Evolutionary conservation across 2,329 filamentous ascomycete genomes (phyloP), one percentile per base, ranked within the genome.

Genomic region (Blastomyces gilchristii): DNA sequence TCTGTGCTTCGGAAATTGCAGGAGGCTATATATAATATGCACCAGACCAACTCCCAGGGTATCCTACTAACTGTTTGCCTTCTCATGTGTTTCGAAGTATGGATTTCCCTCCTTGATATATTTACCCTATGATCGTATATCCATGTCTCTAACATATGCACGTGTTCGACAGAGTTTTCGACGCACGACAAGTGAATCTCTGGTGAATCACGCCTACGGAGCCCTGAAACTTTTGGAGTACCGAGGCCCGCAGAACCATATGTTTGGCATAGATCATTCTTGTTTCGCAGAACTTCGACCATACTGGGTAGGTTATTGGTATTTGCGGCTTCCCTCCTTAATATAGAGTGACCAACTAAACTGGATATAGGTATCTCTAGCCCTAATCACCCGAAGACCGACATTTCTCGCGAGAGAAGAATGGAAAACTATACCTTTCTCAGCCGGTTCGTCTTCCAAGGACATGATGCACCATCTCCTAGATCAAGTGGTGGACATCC

Each of bases 351-450:
- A 57, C 64, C 56, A 22, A 58, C 16, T 39, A 18, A 28, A 50
- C 54, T n/a, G 22, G 39, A 74, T 73, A 69, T 74, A 58, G 72
- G 69, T 11, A 70, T 69, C 9, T 41, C 14, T 63, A 14, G 69
- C 73, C 34, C 62, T 76, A 43, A 67, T 71, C 39, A 64, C 60
- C 43, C 73, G 75, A 31, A 64, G 66, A n/a, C 70, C 73, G 1
- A 72, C 73, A 8, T 76, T 76, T 60, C 69, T 77, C 12, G 71
- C 73, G 4, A 66, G 63, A 12, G 69, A 75, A 52, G 73, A 75
- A 45, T 77, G 75, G 75, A 76, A 75, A 59, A 74, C 69, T 8
- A 66, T 76, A 18, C 75, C 75, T 0, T 77, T 75, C 74, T 73
- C 73, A 37, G 70, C 71, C 34, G 71, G 69, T 2, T 75, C 74